A percentile compares a stretch with the other conserved stretches of the same genome.
Evolutionary conservation across 208 protist genomes (phyloP).

Genomic region (Crithidia brevicula): DNA sequence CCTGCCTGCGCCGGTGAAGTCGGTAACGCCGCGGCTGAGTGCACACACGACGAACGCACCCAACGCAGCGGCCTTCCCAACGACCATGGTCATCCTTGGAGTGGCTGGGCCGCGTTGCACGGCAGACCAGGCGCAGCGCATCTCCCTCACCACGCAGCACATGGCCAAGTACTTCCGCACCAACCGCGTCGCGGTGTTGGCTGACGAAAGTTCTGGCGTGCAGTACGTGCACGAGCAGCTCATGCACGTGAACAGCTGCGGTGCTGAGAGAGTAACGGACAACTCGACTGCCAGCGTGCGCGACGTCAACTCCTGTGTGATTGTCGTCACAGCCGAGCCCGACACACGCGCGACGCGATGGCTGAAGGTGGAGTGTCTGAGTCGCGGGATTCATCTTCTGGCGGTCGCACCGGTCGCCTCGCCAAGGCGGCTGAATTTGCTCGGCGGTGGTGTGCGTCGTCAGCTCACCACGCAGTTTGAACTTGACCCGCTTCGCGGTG

Average conservation of each 20-base stretch:
- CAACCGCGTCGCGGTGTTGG: slow-evolving; percentile 37
- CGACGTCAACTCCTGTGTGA: slow-evolving; percentile 61
- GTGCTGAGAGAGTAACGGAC: neutral
- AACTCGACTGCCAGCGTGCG: slow-evolving; percentile 13
- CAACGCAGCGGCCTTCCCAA: slow-evolving; percentile 41
- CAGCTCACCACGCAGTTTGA: slow-evolving; percentile 68
- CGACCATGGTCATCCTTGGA: slow-evolving; percentile 64
- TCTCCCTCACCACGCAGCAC: slow-evolving; percentile 54
- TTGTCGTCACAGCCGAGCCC: slow-evolving; percentile 66
- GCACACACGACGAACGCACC: neutral
- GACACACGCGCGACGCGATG: slow-evolving; percentile 71
- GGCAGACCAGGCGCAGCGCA: slow-evolving; percentile 47
- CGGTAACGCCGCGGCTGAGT: neutral
- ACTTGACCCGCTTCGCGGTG: slow-evolving; percentile 67
- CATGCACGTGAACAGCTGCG: neutral
- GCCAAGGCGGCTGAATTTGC: slow-evolving; percentile 36
- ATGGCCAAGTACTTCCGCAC: slow-evolving; percentile 66
- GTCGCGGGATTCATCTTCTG: slow-evolving; percentile 69
- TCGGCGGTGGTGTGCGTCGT: slow-evolving; percentile 45
- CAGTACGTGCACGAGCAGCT: slow-evolving; percentile 62
- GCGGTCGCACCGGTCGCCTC: slow-evolving; percentile 45
- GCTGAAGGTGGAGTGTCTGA: slow-evolving; percentile 81
- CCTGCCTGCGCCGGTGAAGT: slow-evolving; percentile 66
- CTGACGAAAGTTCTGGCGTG: slow-evolving; percentile 61
- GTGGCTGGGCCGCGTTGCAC: slow-evolving; percentile 47